These are phyloP conservation scores for Venturia aucupariae DNA, from an alignment of 2,329 filamentous ascomycete genomes.

Conservation along the genomic window DNA sequence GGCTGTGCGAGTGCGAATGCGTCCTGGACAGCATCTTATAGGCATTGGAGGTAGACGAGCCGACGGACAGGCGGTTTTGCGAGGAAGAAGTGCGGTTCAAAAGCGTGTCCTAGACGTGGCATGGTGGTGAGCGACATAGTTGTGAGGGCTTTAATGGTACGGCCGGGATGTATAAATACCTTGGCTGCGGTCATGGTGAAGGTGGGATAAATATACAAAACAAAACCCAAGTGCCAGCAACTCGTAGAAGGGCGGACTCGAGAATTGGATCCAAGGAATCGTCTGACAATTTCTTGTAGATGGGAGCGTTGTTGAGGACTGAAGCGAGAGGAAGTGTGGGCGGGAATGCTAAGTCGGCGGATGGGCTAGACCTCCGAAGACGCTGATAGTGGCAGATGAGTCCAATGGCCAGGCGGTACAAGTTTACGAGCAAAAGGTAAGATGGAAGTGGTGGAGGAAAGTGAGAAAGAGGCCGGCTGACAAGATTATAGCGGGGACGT, in stretches of 20 bases:
- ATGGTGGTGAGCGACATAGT: constrained; percentile 3
- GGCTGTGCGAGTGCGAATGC: constrained; percentile 76
- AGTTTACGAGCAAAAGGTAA: background rate
- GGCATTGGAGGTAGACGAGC: constrained; percentile 8
- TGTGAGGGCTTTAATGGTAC: background rate
- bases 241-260: background rate
- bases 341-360: background rate
- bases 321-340: background rate
- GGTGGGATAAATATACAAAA: background rate
- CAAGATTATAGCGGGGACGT: background rate
- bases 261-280: background rate
- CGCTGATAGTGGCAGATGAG: background rate
- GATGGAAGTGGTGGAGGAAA: background rate
- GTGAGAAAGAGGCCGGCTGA: background rate
- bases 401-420: background rate
- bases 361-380: background rate
- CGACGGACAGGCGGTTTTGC: constrained; percentile 10
- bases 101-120: constrained; percentile 9
- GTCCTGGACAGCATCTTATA: constrained; percentile 43
- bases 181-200: constrained; percentile 4
- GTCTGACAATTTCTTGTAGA: background rate
- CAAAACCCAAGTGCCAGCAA: background rate
- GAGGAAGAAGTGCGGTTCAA: constrained; percentile 11
- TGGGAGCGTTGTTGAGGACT: background rate
- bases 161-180: background rate